These are phyloP conservation scores for Fusarium sublunatum DNA, from an alignment of 2,329 filamentous ascomycete genomes.

Conservation along the genomic window DNA sequence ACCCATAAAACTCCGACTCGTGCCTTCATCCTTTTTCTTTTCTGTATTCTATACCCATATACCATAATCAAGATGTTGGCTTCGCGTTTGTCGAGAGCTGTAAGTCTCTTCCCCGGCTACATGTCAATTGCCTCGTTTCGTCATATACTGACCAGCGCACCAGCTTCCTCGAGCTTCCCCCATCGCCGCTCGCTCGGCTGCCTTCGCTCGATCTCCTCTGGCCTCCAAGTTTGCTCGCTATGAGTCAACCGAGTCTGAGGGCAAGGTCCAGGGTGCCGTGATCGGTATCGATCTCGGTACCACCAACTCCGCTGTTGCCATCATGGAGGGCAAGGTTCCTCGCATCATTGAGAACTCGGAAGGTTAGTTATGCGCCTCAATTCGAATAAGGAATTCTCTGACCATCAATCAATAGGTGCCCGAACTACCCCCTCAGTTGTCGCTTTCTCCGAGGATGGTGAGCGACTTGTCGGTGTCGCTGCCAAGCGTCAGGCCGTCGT, in stretches of 20 bases:
- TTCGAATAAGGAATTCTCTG: constrained; percentile 11
- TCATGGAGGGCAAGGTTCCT: constrained; percentile 96
- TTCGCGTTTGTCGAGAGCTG: constrained; percentile 78
- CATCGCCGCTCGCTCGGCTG: constrained; percentile 74
- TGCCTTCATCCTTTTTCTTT: constrained; percentile 49
- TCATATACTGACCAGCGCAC: constrained; percentile 33
- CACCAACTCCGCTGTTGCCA: constrained; percentile 95
- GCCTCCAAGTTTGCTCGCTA: constrained; percentile 80
- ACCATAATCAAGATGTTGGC: constrained; percentile 72
- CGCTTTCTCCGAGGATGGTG: constrained; percentile 93
- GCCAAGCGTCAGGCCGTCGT: constrained; percentile 98
- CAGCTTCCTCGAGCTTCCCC: constrained; percentile 83
- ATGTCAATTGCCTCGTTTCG: constrained; percentile 10
- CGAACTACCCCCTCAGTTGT: constrained; percentile 79
- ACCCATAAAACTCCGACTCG: constrained; percentile 49
- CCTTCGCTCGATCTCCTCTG: constrained; percentile 75
- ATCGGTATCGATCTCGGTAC: constrained; percentile 99
- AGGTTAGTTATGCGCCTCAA: constrained; percentile 63
- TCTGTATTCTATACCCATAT: constrained; percentile 52
- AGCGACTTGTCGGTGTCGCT: constrained; percentile 95
- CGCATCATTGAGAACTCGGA: constrained; percentile 98
- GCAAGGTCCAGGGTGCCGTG: constrained; percentile 92
- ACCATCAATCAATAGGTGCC: constrained; percentile 47
- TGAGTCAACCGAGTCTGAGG: constrained; percentile 69
- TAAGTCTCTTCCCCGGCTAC: constrained; percentile 61